Evolutionary conservation across 495 filamentous ascomycete genomes (phyloP), one percentile per base, ranked within the genome.

Genomic region (Tricharina praecox): DNA sequence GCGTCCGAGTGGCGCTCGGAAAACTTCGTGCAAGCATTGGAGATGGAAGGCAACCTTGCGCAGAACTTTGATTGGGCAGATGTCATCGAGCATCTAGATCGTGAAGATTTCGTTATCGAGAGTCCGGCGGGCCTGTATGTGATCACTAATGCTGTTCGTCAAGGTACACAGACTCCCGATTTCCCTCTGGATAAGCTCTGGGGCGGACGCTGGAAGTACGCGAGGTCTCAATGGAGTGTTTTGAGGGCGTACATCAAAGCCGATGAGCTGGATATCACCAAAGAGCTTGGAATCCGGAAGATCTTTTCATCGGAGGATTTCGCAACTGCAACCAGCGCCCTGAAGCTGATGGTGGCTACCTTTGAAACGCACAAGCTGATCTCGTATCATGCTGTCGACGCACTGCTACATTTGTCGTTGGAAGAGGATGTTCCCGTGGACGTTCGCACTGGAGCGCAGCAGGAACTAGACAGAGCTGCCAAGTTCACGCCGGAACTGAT

Each of bases 161-260:
- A 67, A 82, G 45, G 81, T 82, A 30, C 67, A 64, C 37, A 74
- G 79, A 33, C 55, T 64, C 35, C 10, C 13, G 23, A 70, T 59
- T 45, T 70, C 47, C 81, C 58, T 78, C 93, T 62, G 75, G 94
- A 37, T 81, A 93, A 62, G 30, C 70, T 99, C 20, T 96, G 88
- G 90, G 85, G 86, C 49, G 88, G 86, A 26, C 70, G 77, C 37
- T 96, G 92, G 90, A 74, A 82, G 39, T 71, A 92, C 45, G 73
- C 77, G 16, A 75, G 85, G 37, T 82, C 92, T 0, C 92, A 95
- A 49, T 71, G 96, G 44, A 90, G 83, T 11, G 92, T 99, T 58
- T 68, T 95, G 32, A 78, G 77, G 48, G 83, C 85, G 5, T 95
- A 82, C 58, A 66, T 81, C 38, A 68, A 67, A 39, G 71, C 77